Conservation (phyloP, 768 basidiomycete species). For the Boletellus emodensis region DNA sequence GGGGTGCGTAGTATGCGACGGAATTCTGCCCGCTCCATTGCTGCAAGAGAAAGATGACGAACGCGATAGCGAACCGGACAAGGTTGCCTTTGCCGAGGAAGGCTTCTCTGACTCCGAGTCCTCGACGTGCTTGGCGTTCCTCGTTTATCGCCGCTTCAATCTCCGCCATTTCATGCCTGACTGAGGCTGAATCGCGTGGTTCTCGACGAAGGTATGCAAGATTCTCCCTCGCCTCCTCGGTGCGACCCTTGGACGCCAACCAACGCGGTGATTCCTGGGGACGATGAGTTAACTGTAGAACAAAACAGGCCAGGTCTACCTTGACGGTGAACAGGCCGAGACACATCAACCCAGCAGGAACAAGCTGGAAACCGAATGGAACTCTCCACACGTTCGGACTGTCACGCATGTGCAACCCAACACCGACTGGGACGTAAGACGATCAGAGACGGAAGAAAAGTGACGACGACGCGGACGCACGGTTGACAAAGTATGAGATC, state of each 20-base stretch:
- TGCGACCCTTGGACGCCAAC: conserved; percentile 61
- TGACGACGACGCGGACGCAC: conserved; percentile 38
- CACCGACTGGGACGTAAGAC: conserved; percentile 43
- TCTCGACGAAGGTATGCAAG: conserved; percentile 62
- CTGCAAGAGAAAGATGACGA: conserved; percentile 73
- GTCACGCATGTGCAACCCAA: conserved; percentile 47
- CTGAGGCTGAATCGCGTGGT: conserved; percentile 35
- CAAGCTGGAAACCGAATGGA: conserved; percentile 71
- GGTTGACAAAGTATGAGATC: conserved; percentile 79
- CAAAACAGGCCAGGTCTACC: conserved; percentile 23
- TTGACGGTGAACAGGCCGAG: conserved; percentile 66
- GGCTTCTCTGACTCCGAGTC: conserved; percentile 64
- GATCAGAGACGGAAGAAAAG: not conserved
- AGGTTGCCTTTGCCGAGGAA: conserved; percentile 81
- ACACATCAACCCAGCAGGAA: conserved; percentile 69
- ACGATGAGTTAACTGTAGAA: conserved; percentile 8
- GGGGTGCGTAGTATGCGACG: conserved; percentile 72
- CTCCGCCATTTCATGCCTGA: conserved; percentile 67
- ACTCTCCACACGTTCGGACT: conserved; percentile 61
- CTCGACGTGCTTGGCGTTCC: conserved; percentile 62
- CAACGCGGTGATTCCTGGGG: conserved; percentile 70
- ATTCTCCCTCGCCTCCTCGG: conserved; percentile 50
- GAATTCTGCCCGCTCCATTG: conserved; percentile 86
- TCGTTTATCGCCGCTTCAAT: conserved; percentile 78
- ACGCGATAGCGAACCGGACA: conserved; percentile 80